Evolutionary conservation across 257 asterid genomes (phyloP).

Genomic region (Cinchona pubescens): DNA sequence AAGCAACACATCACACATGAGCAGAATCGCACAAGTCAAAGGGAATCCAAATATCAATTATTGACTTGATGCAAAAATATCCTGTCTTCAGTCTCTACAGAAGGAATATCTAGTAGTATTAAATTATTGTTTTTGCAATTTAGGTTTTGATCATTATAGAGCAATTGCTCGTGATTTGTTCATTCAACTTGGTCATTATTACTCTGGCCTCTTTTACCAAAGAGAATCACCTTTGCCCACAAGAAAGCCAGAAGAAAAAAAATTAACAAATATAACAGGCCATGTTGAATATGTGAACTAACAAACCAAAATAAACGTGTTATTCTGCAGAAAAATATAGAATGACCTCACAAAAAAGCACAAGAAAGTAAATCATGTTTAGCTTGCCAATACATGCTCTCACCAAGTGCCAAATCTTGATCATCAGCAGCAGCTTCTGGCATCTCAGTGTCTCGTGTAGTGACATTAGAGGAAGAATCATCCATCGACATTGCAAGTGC

Average conservation of each 20-base stretch:
- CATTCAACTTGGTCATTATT: background rate
- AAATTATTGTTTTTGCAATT: no score
- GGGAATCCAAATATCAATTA: background rate
- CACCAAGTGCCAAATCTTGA: conserved; percentile 92
- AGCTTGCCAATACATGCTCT: conserved; percentile 9
- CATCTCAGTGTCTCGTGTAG: conserved; percentile 85
- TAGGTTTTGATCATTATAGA: background rate
- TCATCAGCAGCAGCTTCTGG: conserved; percentile 91
- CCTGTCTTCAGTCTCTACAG: background rate
- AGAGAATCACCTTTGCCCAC: background rate
- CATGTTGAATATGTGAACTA: background rate
- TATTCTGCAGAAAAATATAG: background rate
- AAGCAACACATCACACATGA: conserved; percentile 19
- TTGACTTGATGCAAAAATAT: background rate
- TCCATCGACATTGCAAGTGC: conserved; percentile 99
- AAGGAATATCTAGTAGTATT: no score
- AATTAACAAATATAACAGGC: background rate
- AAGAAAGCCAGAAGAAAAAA: background rate
- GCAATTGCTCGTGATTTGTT: background rate
- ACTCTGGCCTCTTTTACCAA: background rate
- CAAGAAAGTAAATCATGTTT: background rate
- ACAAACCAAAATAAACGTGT: background rate
- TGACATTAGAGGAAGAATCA: conserved; percentile 62
- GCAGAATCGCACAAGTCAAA: background rate
- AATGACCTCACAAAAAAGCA: background rate